Conservation (phyloP, 805 yeast genomes). For the Kodamaea kaohsiungensis region DNA sequence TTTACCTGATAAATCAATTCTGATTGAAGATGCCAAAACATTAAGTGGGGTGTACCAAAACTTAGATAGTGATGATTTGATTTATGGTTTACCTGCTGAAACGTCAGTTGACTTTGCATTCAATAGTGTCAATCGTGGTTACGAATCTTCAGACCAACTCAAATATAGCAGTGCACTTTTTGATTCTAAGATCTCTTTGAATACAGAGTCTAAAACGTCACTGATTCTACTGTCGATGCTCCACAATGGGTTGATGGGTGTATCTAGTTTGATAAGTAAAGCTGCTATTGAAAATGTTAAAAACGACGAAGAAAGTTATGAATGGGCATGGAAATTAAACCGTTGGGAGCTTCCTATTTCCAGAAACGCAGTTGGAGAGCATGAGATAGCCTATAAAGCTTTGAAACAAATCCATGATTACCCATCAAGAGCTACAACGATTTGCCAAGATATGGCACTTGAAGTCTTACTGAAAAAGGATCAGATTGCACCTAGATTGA, state of each 20-base stretch:
- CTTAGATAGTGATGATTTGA: slow-evolving; percentile 53
- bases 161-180: slow-evolving; percentile 57
- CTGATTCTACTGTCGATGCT: slow-evolving; percentile 32
- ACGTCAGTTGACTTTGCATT: slow-evolving; percentile 56
- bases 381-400: slow-evolving; percentile 52
- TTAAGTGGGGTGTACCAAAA: slow-evolving; percentile 46
- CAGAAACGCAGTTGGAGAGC: slow-evolving; percentile 31
- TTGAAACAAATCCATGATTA: slow-evolving; percentile 49
- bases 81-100: slow-evolving; percentile 63
- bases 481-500: not conserved
- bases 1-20: not conserved
- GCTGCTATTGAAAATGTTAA: slow-evolving; percentile 7
- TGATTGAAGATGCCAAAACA: slow-evolving; percentile 11
- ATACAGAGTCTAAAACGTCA: not conserved
- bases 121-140: slow-evolving; percentile 13
- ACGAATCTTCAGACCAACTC: slow-evolving; percentile 38
- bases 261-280: slow-evolving; percentile 48
- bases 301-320: slow-evolving; percentile 32
- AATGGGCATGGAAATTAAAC: slow-evolving; percentile 74
- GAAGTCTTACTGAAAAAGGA: slow-evolving; percentile 18
- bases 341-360: slow-evolving; percentile 74
- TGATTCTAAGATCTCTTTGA: slow-evolving; percentile 31
- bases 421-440: slow-evolving; percentile 15
- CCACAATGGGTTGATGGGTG: slow-evolving; percentile 56
- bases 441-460: slow-evolving; percentile 22